Conservation (phyloP, 2,329 filamentous ascomycete genomes). For the Exophiala oligosperma region DNA sequence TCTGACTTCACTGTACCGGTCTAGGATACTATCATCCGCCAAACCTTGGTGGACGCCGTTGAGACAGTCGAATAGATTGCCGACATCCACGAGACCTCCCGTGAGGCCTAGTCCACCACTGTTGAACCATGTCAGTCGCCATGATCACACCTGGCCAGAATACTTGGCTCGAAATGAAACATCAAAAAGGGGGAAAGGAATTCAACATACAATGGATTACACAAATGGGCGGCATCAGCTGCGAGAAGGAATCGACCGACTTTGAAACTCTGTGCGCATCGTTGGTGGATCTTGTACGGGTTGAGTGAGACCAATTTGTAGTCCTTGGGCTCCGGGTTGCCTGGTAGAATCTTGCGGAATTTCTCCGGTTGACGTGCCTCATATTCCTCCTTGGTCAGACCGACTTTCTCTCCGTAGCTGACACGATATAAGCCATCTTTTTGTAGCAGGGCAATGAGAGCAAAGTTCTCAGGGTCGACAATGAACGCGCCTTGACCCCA, state of each 20-base stretch:
- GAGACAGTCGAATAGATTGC: conserved; percentile 61
- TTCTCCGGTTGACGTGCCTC: conserved; percentile 54
- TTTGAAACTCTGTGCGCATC: conserved; percentile 57
- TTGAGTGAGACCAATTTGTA: conserved; percentile 60
- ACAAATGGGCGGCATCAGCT: conserved; percentile 61
- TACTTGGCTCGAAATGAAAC: too few relatives aligned
- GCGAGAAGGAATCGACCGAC: conserved; percentile 58
- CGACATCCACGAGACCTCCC: conserved; percentile 63
- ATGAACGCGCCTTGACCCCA: conserved; percentile 56
- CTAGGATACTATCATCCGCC: conserved; percentile 42
- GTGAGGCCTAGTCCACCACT: conserved; percentile 63
- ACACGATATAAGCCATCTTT: conserved; percentile 62
- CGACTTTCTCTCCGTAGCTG: conserved; percentile 60
- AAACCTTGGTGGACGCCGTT: conserved; percentile 40
- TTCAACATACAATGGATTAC: conserved; percentile 37
- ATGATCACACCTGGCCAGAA: neutral
- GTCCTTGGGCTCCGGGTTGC: conserved; percentile 56
- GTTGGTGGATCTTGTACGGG: conserved; percentile 63
- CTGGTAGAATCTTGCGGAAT: conserved; percentile 59
- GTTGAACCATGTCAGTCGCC: conserved; percentile 12
- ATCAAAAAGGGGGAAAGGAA: too few relatives aligned
- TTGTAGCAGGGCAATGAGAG: conserved; percentile 62
- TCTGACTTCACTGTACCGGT: conserved; percentile 43
- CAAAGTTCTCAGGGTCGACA: conserved; percentile 60
- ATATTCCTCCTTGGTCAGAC: conserved; percentile 55